Evolutionary conservation across 257 asterid species (phyloP).

Genomic region (Rhazya stricta): DNA sequence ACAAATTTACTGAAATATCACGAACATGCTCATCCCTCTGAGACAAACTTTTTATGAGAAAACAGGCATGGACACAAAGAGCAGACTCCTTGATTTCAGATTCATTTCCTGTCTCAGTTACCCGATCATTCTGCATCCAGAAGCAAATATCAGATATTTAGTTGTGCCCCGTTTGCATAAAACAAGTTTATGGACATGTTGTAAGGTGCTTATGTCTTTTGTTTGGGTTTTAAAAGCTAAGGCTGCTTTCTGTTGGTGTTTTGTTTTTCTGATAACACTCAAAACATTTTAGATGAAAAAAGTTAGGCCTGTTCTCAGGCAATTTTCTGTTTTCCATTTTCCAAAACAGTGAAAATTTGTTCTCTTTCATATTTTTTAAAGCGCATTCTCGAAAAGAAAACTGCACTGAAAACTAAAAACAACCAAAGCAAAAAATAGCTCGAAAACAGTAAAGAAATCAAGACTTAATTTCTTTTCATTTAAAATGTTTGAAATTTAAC

Average conservation of each 20-base stretch:
- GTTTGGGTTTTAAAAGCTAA: neutral
- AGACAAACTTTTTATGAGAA: conserved; percentile 86
- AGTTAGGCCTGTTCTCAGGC: too few species aligned
- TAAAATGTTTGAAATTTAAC: neutral
- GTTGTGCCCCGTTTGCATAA: neutral
- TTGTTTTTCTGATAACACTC: too few species aligned
- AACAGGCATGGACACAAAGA: conserved; percentile 82
- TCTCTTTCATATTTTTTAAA: too few species aligned
- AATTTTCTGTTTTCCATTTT: too few species aligned
- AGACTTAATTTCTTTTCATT: too few species aligned
- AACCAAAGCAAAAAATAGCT: too few species aligned
- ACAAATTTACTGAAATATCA: conserved; percentile 68
- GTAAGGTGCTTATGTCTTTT: neutral
- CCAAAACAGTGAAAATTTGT: too few species aligned
- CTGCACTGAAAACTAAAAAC: too few species aligned
- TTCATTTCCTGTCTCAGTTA: conserved; percentile 75
- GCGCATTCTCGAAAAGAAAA: too few species aligned
- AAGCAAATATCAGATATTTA: conserved; percentile 30
- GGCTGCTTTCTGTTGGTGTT: too few species aligned
- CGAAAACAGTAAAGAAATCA: too few species aligned
- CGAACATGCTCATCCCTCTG: conserved; percentile 93
- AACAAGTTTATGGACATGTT: neutral
- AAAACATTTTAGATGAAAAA: too few species aligned
- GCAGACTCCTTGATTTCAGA: conserved; percentile 79
- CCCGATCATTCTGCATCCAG: conserved; percentile 71